A percentile compares a stretch with the other conserved stretches of the same genome.
These are phyloP conservation scores for Typha latifolia DNA, from an alignment of 176 grass and related monocot species.

Conservation along the genomic window DNA sequence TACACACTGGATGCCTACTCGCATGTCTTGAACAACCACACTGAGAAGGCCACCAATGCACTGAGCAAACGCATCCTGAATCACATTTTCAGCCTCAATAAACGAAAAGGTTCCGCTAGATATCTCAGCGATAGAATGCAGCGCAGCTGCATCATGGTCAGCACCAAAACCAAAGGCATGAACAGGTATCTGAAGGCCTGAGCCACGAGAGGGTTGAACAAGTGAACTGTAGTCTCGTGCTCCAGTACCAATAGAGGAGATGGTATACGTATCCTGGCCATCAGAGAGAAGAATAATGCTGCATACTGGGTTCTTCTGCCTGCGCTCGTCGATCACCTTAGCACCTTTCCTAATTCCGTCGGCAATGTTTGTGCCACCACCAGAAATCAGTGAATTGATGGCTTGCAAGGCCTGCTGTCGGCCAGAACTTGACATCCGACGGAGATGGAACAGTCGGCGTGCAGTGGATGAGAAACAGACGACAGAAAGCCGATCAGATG, in stretches of 20 bases:
- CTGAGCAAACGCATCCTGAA: conserved; percentile 98
- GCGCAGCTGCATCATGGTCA: conserved; percentile 63
- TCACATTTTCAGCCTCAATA: conserved; percentile 78
- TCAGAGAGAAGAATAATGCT: conserved; percentile 93
- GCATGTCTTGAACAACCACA: conserved; percentile 62
- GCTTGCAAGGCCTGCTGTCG: conserved; percentile 56
- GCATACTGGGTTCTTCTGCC: conserved; percentile 66
- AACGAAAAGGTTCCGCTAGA: conserved; percentile 97
- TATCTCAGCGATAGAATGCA: conserved; percentile 75
- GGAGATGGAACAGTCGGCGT: conserved; percentile 60
- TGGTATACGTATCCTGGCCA: conserved; percentile 73
- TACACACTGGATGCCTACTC: conserved; percentile 43
- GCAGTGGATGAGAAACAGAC: conserved; percentile 82
- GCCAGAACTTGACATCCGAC: conserved; percentile 70
- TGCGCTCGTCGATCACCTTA: conserved; percentile 78
- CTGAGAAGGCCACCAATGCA: conserved; percentile 95
- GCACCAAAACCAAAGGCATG: conserved; percentile 88
- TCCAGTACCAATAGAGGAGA: conserved; percentile 44
- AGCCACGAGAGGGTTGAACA: conserved; percentile 35
- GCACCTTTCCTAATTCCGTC: conserved; percentile 69
- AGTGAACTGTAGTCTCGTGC: conserved; percentile 36
- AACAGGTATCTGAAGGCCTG: conserved; percentile 42
- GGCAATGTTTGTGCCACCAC: conserved; percentile 83
- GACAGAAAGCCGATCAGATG: conserved; percentile 83
- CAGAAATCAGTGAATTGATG: conserved; percentile 61